Conservation (phyloP, 1,139 yeast genomes). For the Sugiyamaella novakii region DNA sequence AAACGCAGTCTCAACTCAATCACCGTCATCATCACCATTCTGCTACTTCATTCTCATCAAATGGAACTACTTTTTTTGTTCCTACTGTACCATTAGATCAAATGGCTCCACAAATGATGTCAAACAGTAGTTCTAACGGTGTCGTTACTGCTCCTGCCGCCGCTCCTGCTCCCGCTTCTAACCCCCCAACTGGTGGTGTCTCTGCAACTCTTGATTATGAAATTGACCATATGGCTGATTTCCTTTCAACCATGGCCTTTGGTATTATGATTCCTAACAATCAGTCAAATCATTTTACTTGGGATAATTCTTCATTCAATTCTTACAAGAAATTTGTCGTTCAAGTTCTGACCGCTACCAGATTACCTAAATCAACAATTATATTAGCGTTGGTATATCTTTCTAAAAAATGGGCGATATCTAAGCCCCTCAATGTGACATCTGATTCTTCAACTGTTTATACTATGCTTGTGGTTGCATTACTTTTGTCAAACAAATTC, state of each 20-base stretch:
- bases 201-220: constrained; percentile 78
- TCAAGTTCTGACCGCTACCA: constrained; percentile 82
- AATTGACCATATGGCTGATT: constrained; percentile 72
- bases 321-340: constrained; percentile 61
- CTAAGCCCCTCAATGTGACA: constrained; percentile 35
- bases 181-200: constrained; percentile 64
- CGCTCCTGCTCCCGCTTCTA: constrained; percentile 27
- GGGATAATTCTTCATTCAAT: constrained; percentile 24
- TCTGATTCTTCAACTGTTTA: constrained; percentile 48
- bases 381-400: constrained; percentile 78
- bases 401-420: constrained; percentile 48
- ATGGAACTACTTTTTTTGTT: constrained; percentile 35
- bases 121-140: background rate
- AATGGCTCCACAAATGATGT: constrained; percentile 18
- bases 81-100: constrained; percentile 34
- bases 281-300: background rate
- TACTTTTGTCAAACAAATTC: constrained; percentile 87
- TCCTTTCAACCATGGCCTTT: constrained; percentile 66
- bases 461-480: constrained; percentile 64
- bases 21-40: constrained; percentile 17
- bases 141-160: background rate
- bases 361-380: constrained; percentile 81
- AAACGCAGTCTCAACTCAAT: constrained; percentile 13
- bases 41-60: constrained; percentile 28
- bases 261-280: constrained; percentile 50